Percentiles rank a stretch among this genome's conserved stretches.
These are phyloP conservation scores for Brassica nigra DNA, from an alignment of 345 rosid genomes.

Conservation along the genomic window DNA sequence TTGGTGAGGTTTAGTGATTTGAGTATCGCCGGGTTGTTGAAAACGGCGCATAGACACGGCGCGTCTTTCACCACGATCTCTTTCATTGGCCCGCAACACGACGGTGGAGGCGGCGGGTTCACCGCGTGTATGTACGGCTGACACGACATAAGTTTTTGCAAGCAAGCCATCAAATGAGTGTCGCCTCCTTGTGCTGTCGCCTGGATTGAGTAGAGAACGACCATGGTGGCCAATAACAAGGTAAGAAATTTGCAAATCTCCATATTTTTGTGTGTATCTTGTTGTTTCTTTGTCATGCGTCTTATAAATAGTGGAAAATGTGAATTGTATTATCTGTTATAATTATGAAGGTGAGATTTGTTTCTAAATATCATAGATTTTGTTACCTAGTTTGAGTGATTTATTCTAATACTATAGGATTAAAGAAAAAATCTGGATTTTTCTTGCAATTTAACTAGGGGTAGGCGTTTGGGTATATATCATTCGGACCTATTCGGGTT, in stretches of 20 bases:
- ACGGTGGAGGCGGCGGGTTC: constrained; percentile 41
- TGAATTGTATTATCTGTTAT: background rate
- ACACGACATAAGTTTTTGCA: constrained; percentile 54
- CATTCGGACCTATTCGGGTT: too few species aligned
- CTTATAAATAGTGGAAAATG: constrained; percentile 1
- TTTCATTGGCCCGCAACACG: constrained; percentile 59
- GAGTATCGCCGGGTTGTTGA: constrained; percentile 35
- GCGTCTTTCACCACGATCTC: constrained; percentile 36
- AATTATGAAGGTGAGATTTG: constrained; percentile 15
- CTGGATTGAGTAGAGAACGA: constrained; percentile 12
- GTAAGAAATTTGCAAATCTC: background rate
- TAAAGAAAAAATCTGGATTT: background rate
- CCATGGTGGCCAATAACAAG: background rate
- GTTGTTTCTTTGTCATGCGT: background rate
- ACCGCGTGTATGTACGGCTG: constrained; percentile 32
- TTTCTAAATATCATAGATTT: background rate
- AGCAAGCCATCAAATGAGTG: constrained; percentile 31
- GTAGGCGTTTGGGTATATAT: too few species aligned
- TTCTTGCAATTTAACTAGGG: background rate
- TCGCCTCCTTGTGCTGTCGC: constrained; percentile 20
- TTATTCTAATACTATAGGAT: background rate
- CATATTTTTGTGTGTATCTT: background rate
- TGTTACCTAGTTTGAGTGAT: background rate
- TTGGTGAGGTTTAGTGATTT: constrained; percentile 45
- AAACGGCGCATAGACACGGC: constrained; percentile 52